These are phyloP conservation scores for Oehlia diaphana DNA, from an alignment of 192 early-diverging fungal genomes.

Conservation along the genomic window DNA sequence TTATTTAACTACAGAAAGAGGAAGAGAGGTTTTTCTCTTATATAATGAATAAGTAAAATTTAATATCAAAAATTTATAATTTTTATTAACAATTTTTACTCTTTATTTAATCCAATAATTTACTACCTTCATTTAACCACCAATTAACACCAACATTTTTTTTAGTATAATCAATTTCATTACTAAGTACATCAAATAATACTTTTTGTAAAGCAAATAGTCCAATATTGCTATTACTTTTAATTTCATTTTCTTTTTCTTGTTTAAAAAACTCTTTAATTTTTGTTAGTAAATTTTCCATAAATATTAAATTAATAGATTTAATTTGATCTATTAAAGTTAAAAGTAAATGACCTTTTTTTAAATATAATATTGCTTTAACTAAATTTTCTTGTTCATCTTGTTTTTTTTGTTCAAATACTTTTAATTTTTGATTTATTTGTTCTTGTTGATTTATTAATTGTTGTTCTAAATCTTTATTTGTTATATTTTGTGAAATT, in stretches of 20 bases:
- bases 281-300: conserved; percentile 38
- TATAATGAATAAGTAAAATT: no score
- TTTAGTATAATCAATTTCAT: conserved; percentile 27
- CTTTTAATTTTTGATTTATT: no score
- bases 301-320: conserved; percentile 42
- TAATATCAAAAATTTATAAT: no score
- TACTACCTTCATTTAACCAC: conserved; percentile 25
- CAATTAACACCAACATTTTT: conserved; percentile 24
- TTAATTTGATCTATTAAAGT: conserved; percentile 42
- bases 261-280: conserved; percentile 33
- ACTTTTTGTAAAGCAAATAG: conserved; percentile 17
- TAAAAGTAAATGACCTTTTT: conserved; percentile 35
- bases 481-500: neutral
- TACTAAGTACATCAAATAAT: conserved; percentile 17
- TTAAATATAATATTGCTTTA: neutral
- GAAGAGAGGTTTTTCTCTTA: no score
- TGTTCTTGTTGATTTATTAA: neutral
- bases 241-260: conserved; percentile 7
- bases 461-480: neutral
- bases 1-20: no score
- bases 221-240: neutral
- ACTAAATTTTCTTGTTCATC: conserved; percentile 29
- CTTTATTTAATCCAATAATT: neutral
- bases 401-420: neutral
- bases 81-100: no score